Evolutionary conservation across 2,329 filamentous ascomycete species (phyloP), one percentile per base, ranked within the genome.

Genomic region (Exophiala dermatitidis): DNA sequence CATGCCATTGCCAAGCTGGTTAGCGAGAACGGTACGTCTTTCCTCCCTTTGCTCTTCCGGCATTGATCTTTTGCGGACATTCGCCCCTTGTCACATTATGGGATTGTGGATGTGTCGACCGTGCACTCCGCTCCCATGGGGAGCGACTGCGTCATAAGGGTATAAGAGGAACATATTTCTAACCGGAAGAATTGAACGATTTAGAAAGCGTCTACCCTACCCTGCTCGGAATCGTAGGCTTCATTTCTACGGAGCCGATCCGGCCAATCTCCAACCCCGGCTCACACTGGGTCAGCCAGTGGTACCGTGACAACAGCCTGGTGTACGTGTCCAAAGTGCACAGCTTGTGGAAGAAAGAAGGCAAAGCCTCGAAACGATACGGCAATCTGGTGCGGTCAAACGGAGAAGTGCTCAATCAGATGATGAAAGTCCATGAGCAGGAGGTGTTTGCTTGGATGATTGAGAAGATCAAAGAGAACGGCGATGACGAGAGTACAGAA

Each of bases 261-360:
- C 83, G 88, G 8, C 84, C 88, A 1, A 81, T 95, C 62, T 87
- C 88, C 33, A 90, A 93, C 60, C 80, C 82, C 30, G 86, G 94
- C 54, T 77, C 80, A n/a, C 75, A 78, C 12, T 74, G 69, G 56
- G 75, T 90, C 0, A 85, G 83, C 1, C 75, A 76, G 28, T 97
- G 91, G 91, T 97, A 95, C 71, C 86, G 85, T 65, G 77, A 82
- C 69, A 84, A 89, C 69, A 93, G 88, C 0, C 78, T 81, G 2
- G 84, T 96, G 44, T 95, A 85, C 63, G 86, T 96, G 12, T 81
- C 85, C 1, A 73, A 77, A 29, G 77, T 84, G 54, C 91, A 96
- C 67, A 79, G 80, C 8, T 85, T 88, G 67, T 96, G 89, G 85
- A 80, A 84, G 52, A 75, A 77, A 32, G 81, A 83, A 3, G 81